A percentile compares a stretch with the other conserved stretches of the same genome.
Conservation (phyloP, 768 basidiomycete genomes). For the Phanerochaete sordida region DNA sequence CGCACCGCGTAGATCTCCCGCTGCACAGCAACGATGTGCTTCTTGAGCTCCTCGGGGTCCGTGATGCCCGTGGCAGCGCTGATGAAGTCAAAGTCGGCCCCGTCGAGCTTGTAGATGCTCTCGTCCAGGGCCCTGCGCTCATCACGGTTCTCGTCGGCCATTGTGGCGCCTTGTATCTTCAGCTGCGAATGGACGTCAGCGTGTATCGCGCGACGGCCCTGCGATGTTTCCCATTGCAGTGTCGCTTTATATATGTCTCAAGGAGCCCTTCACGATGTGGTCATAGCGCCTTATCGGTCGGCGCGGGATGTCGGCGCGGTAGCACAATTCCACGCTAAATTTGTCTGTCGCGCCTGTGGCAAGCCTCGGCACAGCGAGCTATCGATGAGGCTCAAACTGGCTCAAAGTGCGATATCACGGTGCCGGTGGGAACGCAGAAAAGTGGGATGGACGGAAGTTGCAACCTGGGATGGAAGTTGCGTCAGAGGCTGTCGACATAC, state of each 20-base stretch:
- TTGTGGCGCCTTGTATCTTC: not conserved
- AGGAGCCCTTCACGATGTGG: not conserved
- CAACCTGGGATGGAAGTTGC: no score
- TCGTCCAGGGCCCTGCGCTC: conserved; percentile 13
- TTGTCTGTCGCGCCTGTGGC: no score
- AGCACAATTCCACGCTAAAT: no score
- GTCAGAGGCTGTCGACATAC: no score
- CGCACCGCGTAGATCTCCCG: conserved; percentile 27
- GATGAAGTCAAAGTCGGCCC: conserved; percentile 16
- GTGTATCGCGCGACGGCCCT: no score
- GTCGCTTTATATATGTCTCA: not conserved
- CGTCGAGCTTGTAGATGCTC: conserved; percentile 14
- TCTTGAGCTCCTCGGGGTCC: conserved; percentile 25
- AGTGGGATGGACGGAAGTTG: no score
- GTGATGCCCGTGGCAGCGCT: conserved; percentile 26
- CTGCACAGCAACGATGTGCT: conserved; percentile 27
- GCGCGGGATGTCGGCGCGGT: not conserved
- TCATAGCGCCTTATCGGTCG: not conserved
- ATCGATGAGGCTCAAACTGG: no score
- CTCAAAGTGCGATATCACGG: no score
- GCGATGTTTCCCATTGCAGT: not conserved
- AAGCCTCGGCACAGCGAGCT: no score
- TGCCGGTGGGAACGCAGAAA: no score
- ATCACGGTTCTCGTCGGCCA: not conserved
- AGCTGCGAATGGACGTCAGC: not conserved